Conservation (phyloP, 2,329 filamentous ascomycete genomes). For the Alternaria metachromatica region DNA sequence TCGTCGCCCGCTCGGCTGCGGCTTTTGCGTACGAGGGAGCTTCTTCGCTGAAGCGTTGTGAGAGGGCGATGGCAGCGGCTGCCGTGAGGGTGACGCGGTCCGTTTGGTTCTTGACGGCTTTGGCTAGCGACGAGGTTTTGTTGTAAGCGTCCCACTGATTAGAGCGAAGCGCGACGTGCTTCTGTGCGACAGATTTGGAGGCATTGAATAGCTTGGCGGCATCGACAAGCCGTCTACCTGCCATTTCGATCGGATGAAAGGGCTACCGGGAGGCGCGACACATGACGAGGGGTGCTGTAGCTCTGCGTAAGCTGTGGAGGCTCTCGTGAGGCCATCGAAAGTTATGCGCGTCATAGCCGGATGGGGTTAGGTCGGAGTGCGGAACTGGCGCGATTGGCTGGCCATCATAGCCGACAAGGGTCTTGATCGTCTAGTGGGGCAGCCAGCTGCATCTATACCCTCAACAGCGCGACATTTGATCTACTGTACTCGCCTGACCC, state of each 20-base stretch:
- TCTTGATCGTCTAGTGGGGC: conserved; percentile 15
- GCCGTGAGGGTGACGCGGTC: conserved; percentile 67
- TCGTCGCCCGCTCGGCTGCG: conserved; percentile 28
- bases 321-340: conserved; percentile 17
- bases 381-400: conserved; percentile 12
- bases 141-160: conserved; percentile 69
- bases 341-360: conserved; percentile 41
- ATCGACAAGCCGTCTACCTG: conserved; percentile 59
- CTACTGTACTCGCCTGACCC: not conserved
- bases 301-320: conserved; percentile 5
- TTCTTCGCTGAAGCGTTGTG: conserved; percentile 63
- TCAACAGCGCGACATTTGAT: not conserved
- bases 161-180: conserved; percentile 65
- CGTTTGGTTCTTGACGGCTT: conserved; percentile 66
- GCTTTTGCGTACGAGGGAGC: conserved; percentile 43
- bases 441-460: not conserved
- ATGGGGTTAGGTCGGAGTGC: conserved; percentile 21
- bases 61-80: conserved; percentile 66
- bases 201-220: conserved; percentile 59
- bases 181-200: conserved; percentile 53
- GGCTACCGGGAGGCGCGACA: conserved; percentile 21
- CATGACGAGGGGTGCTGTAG: conserved; percentile 22
- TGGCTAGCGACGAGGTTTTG: conserved; percentile 69
- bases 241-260: conserved; percentile 49
- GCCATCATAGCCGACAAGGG: not conserved